phyloP scores from a whole-genome alignment of 371 early-diverging fungal species.

The Blakeslea trispora region DNA sequence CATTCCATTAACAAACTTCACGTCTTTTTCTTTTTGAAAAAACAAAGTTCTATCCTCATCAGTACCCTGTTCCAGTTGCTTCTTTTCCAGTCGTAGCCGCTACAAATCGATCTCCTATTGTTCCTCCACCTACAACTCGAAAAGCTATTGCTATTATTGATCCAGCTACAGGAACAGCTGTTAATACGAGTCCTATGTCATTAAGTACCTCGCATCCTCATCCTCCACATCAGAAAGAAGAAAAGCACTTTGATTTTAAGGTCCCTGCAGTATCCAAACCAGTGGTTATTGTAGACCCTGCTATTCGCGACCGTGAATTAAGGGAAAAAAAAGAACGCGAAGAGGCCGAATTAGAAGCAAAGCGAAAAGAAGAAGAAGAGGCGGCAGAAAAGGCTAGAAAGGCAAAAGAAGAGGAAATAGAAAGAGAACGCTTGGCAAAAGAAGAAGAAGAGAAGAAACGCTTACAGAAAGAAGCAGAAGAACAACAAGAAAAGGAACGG shows the following conservation, averaged over 20 bases:
- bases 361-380: conserved; percentile 37
- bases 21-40: not conserved
- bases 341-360: conserved; percentile 46
- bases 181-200: conserved; percentile 27
- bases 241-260: conserved; percentile 35
- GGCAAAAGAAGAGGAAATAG: conserved; percentile 11
- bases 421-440: not conserved
- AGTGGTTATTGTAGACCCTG: conserved; percentile 69
- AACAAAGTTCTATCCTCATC: conserved; percentile 18
- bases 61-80: conserved; percentile 19
- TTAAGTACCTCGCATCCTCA: conserved; percentile 26
- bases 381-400: conserved; percentile 17
- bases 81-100: conserved; percentile 5
- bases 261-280: conserved; percentile 43
- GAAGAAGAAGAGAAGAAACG: conserved; percentile 27
- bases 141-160: conserved; percentile 72
- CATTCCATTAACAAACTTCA: too few relatives aligned
- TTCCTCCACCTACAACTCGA: conserved; percentile 41
- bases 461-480: conserved; percentile 5
- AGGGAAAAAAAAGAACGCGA: conserved; percentile 43
- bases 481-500: conserved; percentile 9
- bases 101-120: conserved; percentile 29
- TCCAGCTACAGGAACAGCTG: conserved; percentile 69
- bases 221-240: conserved; percentile 23
- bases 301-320: conserved; percentile 33